phyloP scores from a whole-genome alignment of 352 stramenopile species.

The Pythium diclinum region DNA sequence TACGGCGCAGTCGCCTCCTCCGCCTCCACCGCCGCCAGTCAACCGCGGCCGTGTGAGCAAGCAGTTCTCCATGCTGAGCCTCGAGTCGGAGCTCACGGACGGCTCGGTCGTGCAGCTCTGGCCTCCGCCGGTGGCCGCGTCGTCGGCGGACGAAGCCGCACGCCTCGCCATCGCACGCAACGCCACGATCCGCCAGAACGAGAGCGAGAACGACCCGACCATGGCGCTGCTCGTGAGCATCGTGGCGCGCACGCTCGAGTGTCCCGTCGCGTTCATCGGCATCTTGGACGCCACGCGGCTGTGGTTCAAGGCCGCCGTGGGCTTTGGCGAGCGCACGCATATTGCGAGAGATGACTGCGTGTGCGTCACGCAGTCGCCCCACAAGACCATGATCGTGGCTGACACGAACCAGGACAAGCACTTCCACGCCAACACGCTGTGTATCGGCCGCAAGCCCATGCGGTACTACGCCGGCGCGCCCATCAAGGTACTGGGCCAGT shows the following conservation, averaged over 20 bases:
- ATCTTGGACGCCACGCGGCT: constrained; percentile 54
- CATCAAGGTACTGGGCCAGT: constrained; percentile 51
- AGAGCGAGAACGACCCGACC: constrained; percentile 56
- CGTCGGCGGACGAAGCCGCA: constrained; percentile 37
- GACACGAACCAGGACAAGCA: constrained; percentile 68
- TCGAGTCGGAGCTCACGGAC: constrained; percentile 58
- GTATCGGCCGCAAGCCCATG: constrained; percentile 39
- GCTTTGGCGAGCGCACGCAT: constrained; percentile 44
- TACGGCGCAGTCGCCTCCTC: background rate
- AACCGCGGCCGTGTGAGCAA: constrained; percentile 25
- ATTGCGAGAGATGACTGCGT: constrained; percentile 63
- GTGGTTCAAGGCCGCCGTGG: constrained; percentile 67
- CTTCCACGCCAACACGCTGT: constrained; percentile 57
- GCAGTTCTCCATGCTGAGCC: constrained; percentile 50
- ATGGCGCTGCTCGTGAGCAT: constrained; percentile 74
- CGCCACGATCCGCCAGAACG: constrained; percentile 39
- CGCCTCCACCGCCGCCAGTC: background rate
- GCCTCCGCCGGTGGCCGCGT: constrained; percentile 40
- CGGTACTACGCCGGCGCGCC: constrained; percentile 65
- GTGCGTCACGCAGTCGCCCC: constrained; percentile 31
- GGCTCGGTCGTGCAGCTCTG: constrained; percentile 68
- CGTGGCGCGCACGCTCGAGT: constrained; percentile 62
- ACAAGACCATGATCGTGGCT: constrained; percentile 53
- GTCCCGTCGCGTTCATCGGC: constrained; percentile 62
- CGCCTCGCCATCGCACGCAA: constrained; percentile 49